Evolutionary conservation across 352 stramenopile species (phyloP).

Genomic region (Chrysophaeum taylorii): DNA sequence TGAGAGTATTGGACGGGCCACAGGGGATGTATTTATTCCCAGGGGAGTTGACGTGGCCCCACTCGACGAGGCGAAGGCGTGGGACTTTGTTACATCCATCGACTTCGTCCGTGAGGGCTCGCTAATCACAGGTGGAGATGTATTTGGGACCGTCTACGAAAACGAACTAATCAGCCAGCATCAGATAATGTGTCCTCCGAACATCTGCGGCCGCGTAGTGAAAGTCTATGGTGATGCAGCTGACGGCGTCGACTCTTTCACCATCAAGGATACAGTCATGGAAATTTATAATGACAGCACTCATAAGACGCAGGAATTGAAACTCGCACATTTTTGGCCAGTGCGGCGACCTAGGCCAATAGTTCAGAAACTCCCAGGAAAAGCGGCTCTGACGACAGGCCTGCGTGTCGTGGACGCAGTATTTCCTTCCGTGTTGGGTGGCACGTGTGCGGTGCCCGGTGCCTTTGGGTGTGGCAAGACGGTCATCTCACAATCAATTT

Average conservation of each 20-base stretch:
- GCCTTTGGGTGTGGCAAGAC: constrained; percentile 99
- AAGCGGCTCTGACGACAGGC: constrained; percentile 90
- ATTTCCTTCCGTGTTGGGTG: constrained; percentile 95
- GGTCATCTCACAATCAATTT: constrained; percentile 97
- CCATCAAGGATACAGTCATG: constrained; percentile 91
- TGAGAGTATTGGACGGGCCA: constrained; percentile 78
- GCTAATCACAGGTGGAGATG: constrained; percentile 88
- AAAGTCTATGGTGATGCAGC: constrained; percentile 92
- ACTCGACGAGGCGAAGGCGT: constrained; percentile 79
- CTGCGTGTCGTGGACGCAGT: constrained; percentile 97
- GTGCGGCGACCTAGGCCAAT: constrained; percentile 93
- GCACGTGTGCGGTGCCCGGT: constrained; percentile 94
- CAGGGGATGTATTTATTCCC: constrained; percentile 92
- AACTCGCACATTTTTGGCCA: constrained; percentile 94
- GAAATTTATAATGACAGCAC: constrained; percentile 93
- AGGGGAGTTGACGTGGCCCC: constrained; percentile 88
- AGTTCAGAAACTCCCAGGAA: constrained; percentile 93
- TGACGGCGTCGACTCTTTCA: constrained; percentile 90
- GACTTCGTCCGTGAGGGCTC: constrained; percentile 75
- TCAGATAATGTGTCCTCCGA: constrained; percentile 98
- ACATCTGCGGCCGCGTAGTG: constrained; percentile 95
- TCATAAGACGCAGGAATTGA: constrained; percentile 82
- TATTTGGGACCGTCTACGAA: constrained; percentile 95
- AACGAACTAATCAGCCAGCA: constrained; percentile 97
- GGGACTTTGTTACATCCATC: constrained; percentile 85